Evolutionary conservation across 805 yeast genomes (phyloP).

Genomic region (Candida pseudofarinosa): DNA sequence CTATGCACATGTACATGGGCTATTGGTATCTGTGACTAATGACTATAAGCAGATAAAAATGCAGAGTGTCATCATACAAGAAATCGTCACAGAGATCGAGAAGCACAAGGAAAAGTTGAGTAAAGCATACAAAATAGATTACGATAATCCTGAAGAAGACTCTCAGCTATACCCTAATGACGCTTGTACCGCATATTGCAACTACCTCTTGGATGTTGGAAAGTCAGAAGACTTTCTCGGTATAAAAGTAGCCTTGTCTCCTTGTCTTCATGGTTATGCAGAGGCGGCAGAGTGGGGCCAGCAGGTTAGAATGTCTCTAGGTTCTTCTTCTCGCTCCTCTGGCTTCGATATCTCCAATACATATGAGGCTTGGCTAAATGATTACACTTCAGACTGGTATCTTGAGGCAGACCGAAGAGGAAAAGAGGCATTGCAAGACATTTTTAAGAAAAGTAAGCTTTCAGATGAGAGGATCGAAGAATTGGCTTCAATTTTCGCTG

Average conservation of each 20-base stretch:
- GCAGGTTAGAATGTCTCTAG: slow-evolving; percentile 11
- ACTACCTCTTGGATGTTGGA: slow-evolving; percentile 54
- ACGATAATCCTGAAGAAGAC: slow-evolving; percentile 37
- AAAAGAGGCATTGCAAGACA: slow-evolving; percentile 40
- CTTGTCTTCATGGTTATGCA: slow-evolving; percentile 72
- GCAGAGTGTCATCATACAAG: slow-evolving; percentile 47
- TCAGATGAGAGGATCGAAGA: slow-evolving; percentile 44
- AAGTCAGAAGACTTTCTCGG: slow-evolving; percentile 56
- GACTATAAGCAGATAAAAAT: slow-evolving; percentile 46
- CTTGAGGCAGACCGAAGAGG: slow-evolving; percentile 51
- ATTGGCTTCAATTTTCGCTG: slow-evolving; percentile 54
- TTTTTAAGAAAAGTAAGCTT: slow-evolving; percentile 30
- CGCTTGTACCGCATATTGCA: slow-evolving; percentile 59
- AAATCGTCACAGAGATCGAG: slow-evolving; percentile 52
- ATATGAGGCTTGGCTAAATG: slow-evolving; percentile 55
- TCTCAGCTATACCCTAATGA: slow-evolving; percentile 44
- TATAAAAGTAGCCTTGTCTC: slow-evolving; percentile 64
- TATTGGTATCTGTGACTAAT: slow-evolving; percentile 63
- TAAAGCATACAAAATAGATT: slow-evolving; percentile 35
- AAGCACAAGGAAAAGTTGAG: slow-evolving; percentile 51
- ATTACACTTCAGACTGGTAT: slow-evolving; percentile 60
- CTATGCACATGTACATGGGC: slow-evolving; percentile 62
- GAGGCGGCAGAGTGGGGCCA: slow-evolving; percentile 45
- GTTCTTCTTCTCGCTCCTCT: slow-evolving; percentile 13
- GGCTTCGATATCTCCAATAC: slow-evolving; percentile 21